Conservation (phyloP, 768 basidiomycete genomes). For the Phanerochaete carnosa region DNA sequence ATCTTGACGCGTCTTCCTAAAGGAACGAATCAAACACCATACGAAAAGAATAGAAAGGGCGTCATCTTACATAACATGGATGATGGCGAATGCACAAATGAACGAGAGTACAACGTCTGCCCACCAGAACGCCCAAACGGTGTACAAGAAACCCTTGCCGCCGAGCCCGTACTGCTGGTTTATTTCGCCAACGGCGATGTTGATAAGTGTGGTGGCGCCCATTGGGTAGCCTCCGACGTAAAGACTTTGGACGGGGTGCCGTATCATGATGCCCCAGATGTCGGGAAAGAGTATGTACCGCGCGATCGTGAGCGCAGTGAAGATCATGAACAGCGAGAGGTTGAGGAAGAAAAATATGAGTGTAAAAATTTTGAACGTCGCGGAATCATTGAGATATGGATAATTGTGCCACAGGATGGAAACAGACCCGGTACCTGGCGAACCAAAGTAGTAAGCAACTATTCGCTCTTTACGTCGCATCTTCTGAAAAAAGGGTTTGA, state of each 20-base stretch:
- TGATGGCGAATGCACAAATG: conserved; percentile 54
- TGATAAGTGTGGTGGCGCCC: conserved; percentile 59
- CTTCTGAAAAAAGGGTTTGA: too few relatives aligned
- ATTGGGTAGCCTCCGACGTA: conserved; percentile 52
- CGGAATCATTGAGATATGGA: conserved; percentile 47
- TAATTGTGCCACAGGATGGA: conserved; percentile 54
- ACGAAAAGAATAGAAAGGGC: background rate
- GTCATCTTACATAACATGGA: conserved; percentile 62
- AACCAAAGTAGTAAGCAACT: too few relatives aligned
- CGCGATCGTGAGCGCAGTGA: conserved; percentile 40
- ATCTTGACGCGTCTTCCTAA: conserved; percentile 55
- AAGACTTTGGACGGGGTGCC: conserved; percentile 47
- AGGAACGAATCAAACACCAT: background rate
- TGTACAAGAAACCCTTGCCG: conserved; percentile 48
- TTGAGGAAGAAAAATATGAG: conserved; percentile 59
- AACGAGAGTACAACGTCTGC: conserved; percentile 53
- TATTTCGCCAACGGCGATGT: conserved; percentile 44
- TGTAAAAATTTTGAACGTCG: conserved; percentile 38
- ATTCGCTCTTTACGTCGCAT: too few relatives aligned
- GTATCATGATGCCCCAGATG: conserved; percentile 46
- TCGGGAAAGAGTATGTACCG: conserved; percentile 55
- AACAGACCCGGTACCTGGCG: conserved; percentile 44
- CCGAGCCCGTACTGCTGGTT: conserved; percentile 44
- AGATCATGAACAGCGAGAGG: conserved; percentile 48
- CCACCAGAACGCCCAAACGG: conserved; percentile 71